Conservation (phyloP, 2,329 filamentous ascomycete species). For the Clarireedia paspali region DNA sequence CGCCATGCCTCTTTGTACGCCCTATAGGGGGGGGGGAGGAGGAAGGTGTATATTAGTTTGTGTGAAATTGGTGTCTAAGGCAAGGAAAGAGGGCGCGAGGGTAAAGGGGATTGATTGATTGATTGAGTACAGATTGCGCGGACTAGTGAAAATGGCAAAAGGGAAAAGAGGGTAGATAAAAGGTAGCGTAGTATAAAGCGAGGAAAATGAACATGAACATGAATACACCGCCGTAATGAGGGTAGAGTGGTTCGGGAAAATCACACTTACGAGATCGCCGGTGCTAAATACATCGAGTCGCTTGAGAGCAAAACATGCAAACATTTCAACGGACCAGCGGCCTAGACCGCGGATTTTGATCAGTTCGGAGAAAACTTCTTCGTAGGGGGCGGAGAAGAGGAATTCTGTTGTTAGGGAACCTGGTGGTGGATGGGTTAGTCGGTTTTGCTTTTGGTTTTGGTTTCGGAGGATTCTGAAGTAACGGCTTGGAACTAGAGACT, state of each 20-base stretch:
- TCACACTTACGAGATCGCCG: slow-evolving; percentile 55
- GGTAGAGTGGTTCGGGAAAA: too few species aligned
- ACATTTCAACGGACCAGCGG: slow-evolving; percentile 95
- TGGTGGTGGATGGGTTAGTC: slow-evolving; percentile 64
- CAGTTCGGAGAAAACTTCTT: slow-evolving; percentile 74
- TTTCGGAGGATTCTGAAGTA: too few species aligned
- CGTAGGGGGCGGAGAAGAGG: slow-evolving; percentile 72
- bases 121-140: too few species aligned
- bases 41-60: too few species aligned
- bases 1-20: slow-evolving; percentile 90
- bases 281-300: slow-evolving; percentile 88
- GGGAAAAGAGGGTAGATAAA: too few species aligned
- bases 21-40: slow-evolving; percentile 29
- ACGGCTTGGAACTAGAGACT: slow-evolving; percentile 40
- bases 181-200: too few species aligned
- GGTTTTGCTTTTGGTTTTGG: slow-evolving; percentile 56
- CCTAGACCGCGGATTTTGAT: slow-evolving; percentile 83
- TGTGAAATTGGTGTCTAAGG: too few species aligned
- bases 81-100: too few species aligned
- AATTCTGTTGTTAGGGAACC: slow-evolving; percentile 33
- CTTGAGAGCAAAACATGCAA: slow-evolving; percentile 92
- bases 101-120: too few species aligned
- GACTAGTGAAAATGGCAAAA: too few species aligned
- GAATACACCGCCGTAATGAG: too few species aligned
- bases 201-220: too few species aligned